Evolutionary conservation across 148 eudicot species (phyloP).

Genomic region (Chenopodium suecicum): DNA sequence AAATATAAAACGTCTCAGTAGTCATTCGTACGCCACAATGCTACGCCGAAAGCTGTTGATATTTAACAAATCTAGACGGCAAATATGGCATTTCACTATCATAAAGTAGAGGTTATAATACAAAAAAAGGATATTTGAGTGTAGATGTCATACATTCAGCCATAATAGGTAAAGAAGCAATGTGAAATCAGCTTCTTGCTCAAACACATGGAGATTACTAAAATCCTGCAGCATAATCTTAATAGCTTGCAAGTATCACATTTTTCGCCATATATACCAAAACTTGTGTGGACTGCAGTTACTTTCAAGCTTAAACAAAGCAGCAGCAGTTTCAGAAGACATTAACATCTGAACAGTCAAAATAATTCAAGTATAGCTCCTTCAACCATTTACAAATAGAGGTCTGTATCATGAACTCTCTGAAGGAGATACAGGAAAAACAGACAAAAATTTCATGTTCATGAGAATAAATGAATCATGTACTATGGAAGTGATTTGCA

Average conservation of each 20-base stretch:
- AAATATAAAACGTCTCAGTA: no score
- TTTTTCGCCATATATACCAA: no score
- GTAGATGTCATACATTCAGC: no score
- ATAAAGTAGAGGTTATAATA: no score
- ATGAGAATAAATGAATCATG: neutral
- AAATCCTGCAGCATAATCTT: neutral
- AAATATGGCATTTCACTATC: no score
- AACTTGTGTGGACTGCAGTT: no score
- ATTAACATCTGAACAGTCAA: neutral
- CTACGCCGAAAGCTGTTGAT: no score
- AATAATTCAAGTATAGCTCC: no score
- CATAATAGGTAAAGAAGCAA: neutral
- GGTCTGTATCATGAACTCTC: neutral
- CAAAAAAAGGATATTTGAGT: neutral
- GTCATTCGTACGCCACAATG: neutral
- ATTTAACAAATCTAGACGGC: no score
- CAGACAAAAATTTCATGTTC: neutral
- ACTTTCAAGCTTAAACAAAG: no score
- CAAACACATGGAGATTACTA: neutral
- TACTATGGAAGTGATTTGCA: neutral
- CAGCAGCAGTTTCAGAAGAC: neutral
- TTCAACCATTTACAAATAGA: neutral
- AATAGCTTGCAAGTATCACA: no score
- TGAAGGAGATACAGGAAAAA: neutral
- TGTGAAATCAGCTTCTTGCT: neutral